Conservation (phyloP, 768 basidiomycete genomes). For the Serendipita sp. region DNA sequence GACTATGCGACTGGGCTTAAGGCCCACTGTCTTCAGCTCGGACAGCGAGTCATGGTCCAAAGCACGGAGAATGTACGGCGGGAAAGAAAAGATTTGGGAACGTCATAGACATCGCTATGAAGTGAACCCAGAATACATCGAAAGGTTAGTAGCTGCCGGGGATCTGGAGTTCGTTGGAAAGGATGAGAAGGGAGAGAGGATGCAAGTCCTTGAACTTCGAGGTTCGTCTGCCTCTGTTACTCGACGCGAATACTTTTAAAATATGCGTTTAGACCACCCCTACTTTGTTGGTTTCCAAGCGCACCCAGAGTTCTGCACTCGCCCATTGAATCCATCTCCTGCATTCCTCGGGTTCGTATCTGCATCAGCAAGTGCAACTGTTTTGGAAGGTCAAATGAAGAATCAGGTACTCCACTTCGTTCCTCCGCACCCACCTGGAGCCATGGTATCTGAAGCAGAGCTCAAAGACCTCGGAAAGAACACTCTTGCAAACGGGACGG, state of each 20-base stretch:
- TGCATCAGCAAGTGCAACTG: constrained; percentile 42
- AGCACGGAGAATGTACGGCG: constrained; percentile 67
- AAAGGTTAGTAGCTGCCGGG: constrained; percentile 51
- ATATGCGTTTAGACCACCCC: constrained; percentile 51
- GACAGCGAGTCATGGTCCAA: constrained; percentile 56
- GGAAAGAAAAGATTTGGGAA: constrained; percentile 76
- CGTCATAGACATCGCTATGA: constrained; percentile 92
- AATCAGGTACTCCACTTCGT: constrained; percentile 43
- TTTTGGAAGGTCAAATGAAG: constrained; percentile 56
- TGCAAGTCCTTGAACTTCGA: constrained; percentile 85
- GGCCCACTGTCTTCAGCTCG: constrained; percentile 81
- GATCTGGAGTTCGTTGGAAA: constrained; percentile 60
- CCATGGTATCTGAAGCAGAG: constrained; percentile 49
- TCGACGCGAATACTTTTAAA: not conserved
- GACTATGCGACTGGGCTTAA: constrained; percentile 94
- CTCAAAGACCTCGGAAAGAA: constrained; percentile 1
- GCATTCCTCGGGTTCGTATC: constrained; percentile 93
- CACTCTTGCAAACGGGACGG: not conserved
- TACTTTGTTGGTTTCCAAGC: constrained; percentile 91
- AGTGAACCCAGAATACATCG: constrained; percentile 80
- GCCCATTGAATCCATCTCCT: constrained; percentile 92
- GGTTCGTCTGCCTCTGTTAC: constrained; percentile 30
- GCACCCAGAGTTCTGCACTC: constrained; percentile 96
- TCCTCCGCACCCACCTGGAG: constrained; percentile 59
- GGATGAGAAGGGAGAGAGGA: constrained; percentile 90